Evolutionary conservation across 352 stramenopile genomes (phyloP).

Genomic region (Globisporangium viniferum): DNA sequence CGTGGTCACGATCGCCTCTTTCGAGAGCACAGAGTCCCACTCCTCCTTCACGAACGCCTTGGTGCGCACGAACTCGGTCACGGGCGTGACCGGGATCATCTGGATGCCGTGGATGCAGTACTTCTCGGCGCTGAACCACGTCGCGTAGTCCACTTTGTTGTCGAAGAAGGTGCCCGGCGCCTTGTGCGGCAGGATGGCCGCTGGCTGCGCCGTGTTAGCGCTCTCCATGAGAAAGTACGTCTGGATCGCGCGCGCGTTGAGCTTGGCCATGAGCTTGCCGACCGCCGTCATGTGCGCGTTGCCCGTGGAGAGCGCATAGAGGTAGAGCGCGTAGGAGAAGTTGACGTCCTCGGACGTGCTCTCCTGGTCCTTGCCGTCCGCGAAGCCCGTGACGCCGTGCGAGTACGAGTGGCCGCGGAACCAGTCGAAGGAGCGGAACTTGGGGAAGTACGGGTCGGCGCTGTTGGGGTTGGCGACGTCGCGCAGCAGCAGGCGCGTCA

Average conservation of each 20-base stretch:
- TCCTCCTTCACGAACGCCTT: conserved; percentile 56
- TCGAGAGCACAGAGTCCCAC: conserved; percentile 51
- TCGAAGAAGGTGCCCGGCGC: conserved; percentile 72
- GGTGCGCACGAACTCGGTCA: conserved; percentile 60
- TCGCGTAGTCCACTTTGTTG: conserved; percentile 81
- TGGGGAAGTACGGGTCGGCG: conserved; percentile 55
- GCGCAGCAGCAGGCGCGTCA: conserved; percentile 43
- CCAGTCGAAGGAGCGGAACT: conserved; percentile 67
- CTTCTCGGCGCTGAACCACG: conserved; percentile 63
- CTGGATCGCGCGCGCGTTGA: conserved; percentile 48
- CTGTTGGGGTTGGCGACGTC: conserved; percentile 50
- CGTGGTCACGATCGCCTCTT: conserved; percentile 38
- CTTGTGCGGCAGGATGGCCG: conserved; percentile 40
- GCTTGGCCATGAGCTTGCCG: conserved; percentile 53
- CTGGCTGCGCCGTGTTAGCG: conserved; percentile 50
- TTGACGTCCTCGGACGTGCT: conserved; percentile 70
- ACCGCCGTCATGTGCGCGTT: conserved; percentile 38
- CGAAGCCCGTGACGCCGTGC: conserved; percentile 56
- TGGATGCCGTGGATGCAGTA: conserved; percentile 82
- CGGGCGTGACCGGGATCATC: conserved; percentile 62
- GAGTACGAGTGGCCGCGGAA: conserved; percentile 71
- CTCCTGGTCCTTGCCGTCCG: conserved; percentile 65
- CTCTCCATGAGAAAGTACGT: conserved; percentile 73
- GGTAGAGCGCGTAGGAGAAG: conserved; percentile 51
- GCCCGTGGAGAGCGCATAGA: conserved; percentile 42